phyloP scores from a whole-genome alignment of 306 rosid genomes.

The Medicago ruthenica region DNA sequence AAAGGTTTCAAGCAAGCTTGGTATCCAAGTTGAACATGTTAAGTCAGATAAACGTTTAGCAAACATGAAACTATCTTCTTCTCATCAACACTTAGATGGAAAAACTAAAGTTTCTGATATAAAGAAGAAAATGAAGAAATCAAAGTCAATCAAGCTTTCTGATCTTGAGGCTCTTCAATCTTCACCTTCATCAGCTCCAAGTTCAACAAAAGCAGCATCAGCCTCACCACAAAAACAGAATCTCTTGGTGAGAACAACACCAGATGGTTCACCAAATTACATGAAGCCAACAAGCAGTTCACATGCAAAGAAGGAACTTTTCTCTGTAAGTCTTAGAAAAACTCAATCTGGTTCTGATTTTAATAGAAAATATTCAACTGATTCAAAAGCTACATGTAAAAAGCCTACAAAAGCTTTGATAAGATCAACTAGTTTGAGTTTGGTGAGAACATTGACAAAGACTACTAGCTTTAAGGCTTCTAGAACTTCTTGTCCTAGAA shows the following conservation, averaged over 20 bases:
- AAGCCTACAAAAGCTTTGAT: conserved; percentile 16
- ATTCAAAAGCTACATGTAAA: conserved; percentile 48
- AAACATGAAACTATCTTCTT: conserved; percentile 54
- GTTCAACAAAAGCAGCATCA: conserved; percentile 30
- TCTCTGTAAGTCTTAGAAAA: conserved; percentile 60
- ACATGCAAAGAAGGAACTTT: conserved; percentile 78
- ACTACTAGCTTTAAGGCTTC: conserved; percentile 71
- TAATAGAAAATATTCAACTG: conserved; percentile 42
- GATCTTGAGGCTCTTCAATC: conserved; percentile 61
- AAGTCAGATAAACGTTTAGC: conserved; percentile 59
- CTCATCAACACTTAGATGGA: conserved; percentile 56
- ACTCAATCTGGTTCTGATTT: conserved; percentile 49
- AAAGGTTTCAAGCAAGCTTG: conserved; percentile 66
- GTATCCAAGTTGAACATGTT: conserved; percentile 68
- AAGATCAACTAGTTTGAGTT: conserved; percentile 50
- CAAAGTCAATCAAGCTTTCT: conserved; percentile 68
- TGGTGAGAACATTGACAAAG: conserved; percentile 71
- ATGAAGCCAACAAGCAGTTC: conserved; percentile 97
- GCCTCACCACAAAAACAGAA: no score
- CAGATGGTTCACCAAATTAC: conserved; percentile 74
- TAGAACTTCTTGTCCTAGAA: conserved; percentile 61
- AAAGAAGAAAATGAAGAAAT: conserved; percentile 86
- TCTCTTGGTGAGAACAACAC: background rate
- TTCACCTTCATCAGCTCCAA: conserved; percentile 20
- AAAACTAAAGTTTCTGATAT: conserved; percentile 72